Conservation (phyloP, 1,139 yeast species). For the Debaryomycetaceae sp. region DNA sequence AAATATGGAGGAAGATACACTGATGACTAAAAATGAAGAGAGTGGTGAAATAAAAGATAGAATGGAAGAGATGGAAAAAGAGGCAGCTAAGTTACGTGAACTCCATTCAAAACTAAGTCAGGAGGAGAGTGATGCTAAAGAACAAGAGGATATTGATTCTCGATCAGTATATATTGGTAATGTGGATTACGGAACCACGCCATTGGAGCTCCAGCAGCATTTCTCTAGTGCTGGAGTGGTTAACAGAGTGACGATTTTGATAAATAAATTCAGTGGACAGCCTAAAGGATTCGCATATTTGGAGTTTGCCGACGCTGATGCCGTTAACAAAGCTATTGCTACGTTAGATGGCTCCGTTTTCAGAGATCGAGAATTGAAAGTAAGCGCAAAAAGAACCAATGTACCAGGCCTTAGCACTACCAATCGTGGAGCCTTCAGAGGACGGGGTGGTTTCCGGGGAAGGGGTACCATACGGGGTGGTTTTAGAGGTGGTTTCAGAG, state of each 20-base stretch:
- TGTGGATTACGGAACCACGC: slow-evolving; percentile 77
- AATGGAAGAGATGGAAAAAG: slow-evolving; percentile 27
- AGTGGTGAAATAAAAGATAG: slow-evolving; percentile 9
- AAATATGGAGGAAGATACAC: not conserved
- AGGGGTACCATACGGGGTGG: slow-evolving; percentile 15
- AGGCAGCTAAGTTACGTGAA: slow-evolving; percentile 26
- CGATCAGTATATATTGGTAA: slow-evolving; percentile 86
- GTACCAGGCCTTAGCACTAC: slow-evolving; percentile 60
- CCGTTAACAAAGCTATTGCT: slow-evolving; percentile 63
- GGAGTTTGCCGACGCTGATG: slow-evolving; percentile 65
- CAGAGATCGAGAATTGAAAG: slow-evolving; percentile 68
- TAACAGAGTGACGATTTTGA: slow-evolving; percentile 77
- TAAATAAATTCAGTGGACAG: slow-evolving; percentile 68
- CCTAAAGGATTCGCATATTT: slow-evolving; percentile 88
- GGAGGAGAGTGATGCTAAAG: slow-evolving; percentile 17
- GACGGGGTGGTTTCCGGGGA: slow-evolving; percentile 19
- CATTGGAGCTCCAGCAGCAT: slow-evolving; percentile 76
- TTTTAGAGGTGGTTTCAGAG: slow-evolving; percentile 10
- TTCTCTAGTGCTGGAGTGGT: slow-evolving; percentile 75
- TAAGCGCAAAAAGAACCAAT: slow-evolving; percentile 75
- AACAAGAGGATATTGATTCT: slow-evolving; percentile 54
- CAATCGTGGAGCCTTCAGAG: slow-evolving; percentile 40
- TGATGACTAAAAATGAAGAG: slow-evolving; percentile 12
- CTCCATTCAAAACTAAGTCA: slow-evolving; percentile 20
- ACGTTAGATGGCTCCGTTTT: slow-evolving; percentile 61